These are phyloP conservation scores for Paramecium sonneborni DNA, from an alignment of 73 alveolate species.

Conservation along the genomic window DNA sequence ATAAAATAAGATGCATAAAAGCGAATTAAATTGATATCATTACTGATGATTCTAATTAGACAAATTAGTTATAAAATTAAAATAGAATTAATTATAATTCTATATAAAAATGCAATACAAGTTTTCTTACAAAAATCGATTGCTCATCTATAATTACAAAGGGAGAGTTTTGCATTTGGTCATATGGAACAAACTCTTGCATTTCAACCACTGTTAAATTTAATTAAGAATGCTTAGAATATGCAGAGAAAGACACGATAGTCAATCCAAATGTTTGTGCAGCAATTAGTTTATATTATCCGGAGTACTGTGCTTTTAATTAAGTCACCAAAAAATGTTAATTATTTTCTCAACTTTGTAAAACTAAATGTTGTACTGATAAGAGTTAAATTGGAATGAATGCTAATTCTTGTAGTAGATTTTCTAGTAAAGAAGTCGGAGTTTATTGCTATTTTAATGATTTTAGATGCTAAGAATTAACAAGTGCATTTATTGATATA, in stretches of 20 bases:
- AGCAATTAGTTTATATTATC: background rate
- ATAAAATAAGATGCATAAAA: background rate
- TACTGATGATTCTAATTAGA: background rate
- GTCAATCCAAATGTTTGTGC: conserved; percentile 43
- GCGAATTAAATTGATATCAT: background rate
- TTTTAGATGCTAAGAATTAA: background rate
- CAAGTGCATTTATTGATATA: background rate
- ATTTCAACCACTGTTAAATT: background rate
- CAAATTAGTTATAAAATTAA: background rate
- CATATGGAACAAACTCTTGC: background rate
- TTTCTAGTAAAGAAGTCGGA: background rate
- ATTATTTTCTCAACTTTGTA: background rate
- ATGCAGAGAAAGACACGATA: background rate
- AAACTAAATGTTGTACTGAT: background rate
- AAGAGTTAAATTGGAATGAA: background rate
- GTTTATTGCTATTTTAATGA: background rate
- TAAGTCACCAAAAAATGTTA: background rate
- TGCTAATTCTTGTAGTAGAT: background rate
- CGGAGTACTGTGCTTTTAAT: background rate
- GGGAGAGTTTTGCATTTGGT: background rate
- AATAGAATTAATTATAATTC: background rate
- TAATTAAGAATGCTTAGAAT: background rate
- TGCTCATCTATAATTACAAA: background rate
- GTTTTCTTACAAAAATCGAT: background rate
- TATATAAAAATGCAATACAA: background rate